A percentile compares a stretch with the other conserved stretches of the same genome.
Conservation (phyloP, 257 asterid species). For the Primulina tabacum region DNA sequence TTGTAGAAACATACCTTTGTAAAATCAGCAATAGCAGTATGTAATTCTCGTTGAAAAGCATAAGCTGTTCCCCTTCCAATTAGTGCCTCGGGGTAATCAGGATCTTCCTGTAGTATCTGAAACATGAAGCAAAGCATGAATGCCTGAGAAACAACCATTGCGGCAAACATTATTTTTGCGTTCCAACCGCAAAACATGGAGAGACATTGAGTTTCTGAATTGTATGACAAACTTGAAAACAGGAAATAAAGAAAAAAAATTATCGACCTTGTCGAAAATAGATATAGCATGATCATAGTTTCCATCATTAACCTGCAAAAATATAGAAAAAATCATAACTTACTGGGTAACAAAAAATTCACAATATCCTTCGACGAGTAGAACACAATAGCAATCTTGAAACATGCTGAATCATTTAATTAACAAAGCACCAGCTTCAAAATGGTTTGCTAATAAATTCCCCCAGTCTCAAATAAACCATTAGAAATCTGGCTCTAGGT, state of each 20-base stretch:
- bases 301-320: constrained; percentile 93
- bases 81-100: constrained; percentile 91
- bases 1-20: constrained; percentile 54
- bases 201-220: constrained; percentile 21
- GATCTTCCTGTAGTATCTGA: constrained; percentile 85
- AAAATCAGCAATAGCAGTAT: constrained; percentile 94
- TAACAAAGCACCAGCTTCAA: constrained; percentile 17
- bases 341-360: constrained; percentile 15
- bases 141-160: constrained; percentile 8
- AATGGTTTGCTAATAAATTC: constrained; percentile 1
- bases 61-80: constrained; percentile 98
- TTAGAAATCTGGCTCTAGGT: neutral
- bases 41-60: constrained; percentile 95
- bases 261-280: constrained; percentile 83
- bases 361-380: constrained; percentile 17
- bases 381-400: constrained; percentile 18
- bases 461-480: neutral
- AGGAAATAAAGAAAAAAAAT: constrained; percentile 5
- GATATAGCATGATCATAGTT: constrained; percentile 78
- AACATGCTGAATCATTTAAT: constrained; percentile 1
- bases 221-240: constrained; percentile 13
- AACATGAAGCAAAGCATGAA: constrained; percentile 24
- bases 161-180: constrained; percentile 21
- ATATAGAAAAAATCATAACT: constrained; percentile 29
- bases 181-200: constrained; percentile 24